Percentiles rank a stretch among this genome's conserved stretches.
Evolutionary conservation across 371 early-diverging fungal species (phyloP).

Genomic region (Mucor mucedo): DNA sequence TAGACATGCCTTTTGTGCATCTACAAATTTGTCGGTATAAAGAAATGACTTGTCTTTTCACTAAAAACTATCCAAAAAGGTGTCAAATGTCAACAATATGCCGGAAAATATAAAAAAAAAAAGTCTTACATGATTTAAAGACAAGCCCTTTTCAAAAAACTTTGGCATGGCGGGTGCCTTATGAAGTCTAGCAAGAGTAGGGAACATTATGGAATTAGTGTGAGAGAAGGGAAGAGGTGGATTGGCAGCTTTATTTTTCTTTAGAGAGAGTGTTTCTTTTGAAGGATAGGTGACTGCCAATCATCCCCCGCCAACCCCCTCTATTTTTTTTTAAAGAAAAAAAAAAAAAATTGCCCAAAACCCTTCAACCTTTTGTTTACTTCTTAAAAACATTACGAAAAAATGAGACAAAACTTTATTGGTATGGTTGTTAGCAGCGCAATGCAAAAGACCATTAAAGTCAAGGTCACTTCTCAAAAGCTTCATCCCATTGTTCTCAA

Average conservation of each 20-base stretch:
- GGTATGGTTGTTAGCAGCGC: constrained; percentile 90
- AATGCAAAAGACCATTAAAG: constrained; percentile 92
- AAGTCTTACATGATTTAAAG: constrained; percentile 46
- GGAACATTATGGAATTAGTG: constrained; percentile 19
- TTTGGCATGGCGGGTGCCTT: constrained; percentile 46
- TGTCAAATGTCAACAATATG: not conserved
- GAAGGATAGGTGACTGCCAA: not conserved
- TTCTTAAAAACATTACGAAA: not conserved
- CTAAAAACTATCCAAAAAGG: constrained; percentile 50
- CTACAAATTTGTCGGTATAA: constrained; percentile 66
- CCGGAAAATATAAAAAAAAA: not conserved
- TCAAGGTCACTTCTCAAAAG: constrained; percentile 77
- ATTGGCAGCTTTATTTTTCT: not conserved
- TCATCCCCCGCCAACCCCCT: not conserved
- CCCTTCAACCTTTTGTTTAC: constrained; percentile 1
- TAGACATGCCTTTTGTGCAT: constrained; percentile 60
- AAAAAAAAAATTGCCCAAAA: not conserved
- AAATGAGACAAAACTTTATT: constrained; percentile 81
- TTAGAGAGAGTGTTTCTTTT: not conserved
- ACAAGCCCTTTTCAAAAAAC: constrained; percentile 48
- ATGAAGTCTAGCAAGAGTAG: constrained; percentile 28
- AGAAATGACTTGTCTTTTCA: constrained; percentile 59
- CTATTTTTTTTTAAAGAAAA: not conserved
- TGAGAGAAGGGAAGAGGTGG: not conserved
- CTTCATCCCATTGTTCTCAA: constrained; percentile 87